These are phyloP conservation scores for Cicer judaicum DNA, from an alignment of 306 rosid species.

Conservation along the genomic window DNA sequence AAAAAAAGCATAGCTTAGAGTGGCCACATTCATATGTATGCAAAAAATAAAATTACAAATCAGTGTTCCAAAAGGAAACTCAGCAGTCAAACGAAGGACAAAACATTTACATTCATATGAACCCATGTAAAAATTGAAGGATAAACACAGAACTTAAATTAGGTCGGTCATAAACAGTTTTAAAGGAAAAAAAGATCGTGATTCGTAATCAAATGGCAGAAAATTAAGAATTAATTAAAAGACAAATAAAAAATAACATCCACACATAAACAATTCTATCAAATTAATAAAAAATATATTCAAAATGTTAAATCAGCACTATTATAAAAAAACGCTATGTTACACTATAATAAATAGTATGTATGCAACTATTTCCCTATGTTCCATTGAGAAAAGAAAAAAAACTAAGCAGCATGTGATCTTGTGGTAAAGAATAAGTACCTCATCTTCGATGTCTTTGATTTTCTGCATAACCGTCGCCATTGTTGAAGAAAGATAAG, in stretches of 20 bases:
- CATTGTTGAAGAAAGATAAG: slow-evolving; percentile 58
- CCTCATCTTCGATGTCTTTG: slow-evolving; percentile 99
- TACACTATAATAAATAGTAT: not conserved
- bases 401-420: not conserved
- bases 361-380: not conserved
- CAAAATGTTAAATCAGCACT: slow-evolving; percentile 16
- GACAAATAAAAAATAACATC: not conserved
- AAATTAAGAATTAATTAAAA: not conserved
- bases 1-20: not conserved
- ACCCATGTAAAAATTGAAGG: not conserved
- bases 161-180: not conserved
- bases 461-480: slow-evolving; percentile 98
- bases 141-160: slow-evolving; percentile 24
- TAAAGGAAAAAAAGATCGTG: not conserved
- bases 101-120: not conserved
- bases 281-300: not conserved
- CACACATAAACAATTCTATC: not conserved
- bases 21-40: not conserved
- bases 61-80: slow-evolving; percentile 9
- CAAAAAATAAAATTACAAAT: not conserved
- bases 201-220: not conserved
- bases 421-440: slow-evolving; percentile 37
- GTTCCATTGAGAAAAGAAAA: not conserved
- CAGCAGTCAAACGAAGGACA: slow-evolving; percentile 21
- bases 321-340: not conserved